Evolutionary conservation across 768 basidiomycete species (phyloP), one percentile per base, ranked within the genome.

Genomic region (Clavaria fumosa): DNA sequence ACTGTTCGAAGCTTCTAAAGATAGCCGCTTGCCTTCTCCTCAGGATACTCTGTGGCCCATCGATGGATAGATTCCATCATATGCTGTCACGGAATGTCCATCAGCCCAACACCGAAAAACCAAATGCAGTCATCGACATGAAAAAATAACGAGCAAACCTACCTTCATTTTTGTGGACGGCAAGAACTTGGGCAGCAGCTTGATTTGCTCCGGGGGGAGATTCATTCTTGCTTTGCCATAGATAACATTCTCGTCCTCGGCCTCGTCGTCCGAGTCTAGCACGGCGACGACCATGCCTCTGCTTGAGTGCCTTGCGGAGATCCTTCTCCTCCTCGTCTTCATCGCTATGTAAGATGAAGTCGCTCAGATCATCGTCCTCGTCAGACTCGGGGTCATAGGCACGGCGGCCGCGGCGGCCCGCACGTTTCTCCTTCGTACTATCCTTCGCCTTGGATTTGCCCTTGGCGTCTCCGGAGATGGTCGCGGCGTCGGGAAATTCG

Each of bases 81-180:
- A 34, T 55, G 59, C 69, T 73, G 41, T 15, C 34, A 23, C 19
- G 28, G 34, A n/a, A 34, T n/a, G n/a, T n/a, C n/a, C n/a, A n/a
- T n/a, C n/a, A n/a, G n/a, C n/a, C n/a, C n/a, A n/a, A n/a, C 35
- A 31, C 46, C 43, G 64, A 51, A 10, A 71, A 58, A 39, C 58
- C 43, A 10, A 61, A 59, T 7, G 2, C 36, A 3, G 33, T 39
- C 18, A 43, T 24, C 12, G 22, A 31, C n/a, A 12, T 12, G 14
- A 15, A 31, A 18, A 23, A 15, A 6, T 35, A 15, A 38, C 14
- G 5, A 30, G 3, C 10, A 9, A n/a, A 28, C 20, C 28, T 42
- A 74, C 74, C 60, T 75, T 74, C 77, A 81, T 78, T 63, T 82
- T 83, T 2, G 75, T 78, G 4, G 77, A 78, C 0, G 77, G 75